A percentile compares a stretch with the other conserved stretches of the same genome.
Evolutionary conservation across 140 eudicot genomes (phyloP).

Genomic region (Oenanthe javanica): DNA sequence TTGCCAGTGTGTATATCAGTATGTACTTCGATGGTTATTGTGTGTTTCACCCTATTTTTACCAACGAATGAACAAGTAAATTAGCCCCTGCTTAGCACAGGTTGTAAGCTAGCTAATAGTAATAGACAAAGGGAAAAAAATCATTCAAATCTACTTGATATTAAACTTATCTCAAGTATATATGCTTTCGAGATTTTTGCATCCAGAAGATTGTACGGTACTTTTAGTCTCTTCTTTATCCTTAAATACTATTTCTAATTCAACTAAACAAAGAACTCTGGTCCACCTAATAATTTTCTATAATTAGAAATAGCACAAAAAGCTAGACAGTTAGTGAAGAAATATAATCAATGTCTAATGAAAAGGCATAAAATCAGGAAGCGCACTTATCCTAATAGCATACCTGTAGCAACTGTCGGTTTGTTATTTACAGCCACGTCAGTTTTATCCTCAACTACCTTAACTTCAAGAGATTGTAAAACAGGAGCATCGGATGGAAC

Average conservation of each 20-base stretch:
- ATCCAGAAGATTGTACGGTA: background rate
- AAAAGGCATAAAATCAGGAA: background rate
- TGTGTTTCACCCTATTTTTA: no score
- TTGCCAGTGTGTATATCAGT: no score
- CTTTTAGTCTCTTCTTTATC: background rate
- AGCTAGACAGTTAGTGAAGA: background rate
- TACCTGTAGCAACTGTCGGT: constrained; percentile 41
- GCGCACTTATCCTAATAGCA: background rate
- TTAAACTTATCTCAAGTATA: background rate
- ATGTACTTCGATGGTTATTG: no score
- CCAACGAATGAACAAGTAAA: no score
- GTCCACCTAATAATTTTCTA: background rate
- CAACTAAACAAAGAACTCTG: background rate
- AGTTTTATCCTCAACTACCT: constrained; percentile 30
- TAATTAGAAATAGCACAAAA: background rate
- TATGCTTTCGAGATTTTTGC: background rate
- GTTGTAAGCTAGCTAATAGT: no score
- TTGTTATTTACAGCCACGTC: constrained; percentile 23
- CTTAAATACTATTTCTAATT: background rate
- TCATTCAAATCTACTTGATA: background rate
- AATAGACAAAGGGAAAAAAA: background rate
- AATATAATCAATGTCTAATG: background rate
- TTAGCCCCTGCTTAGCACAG: no score
- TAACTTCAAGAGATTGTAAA: constrained; percentile 28
- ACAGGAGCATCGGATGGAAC: constrained; percentile 65